Percentiles rank a stretch among this genome's conserved stretches.
These are phyloP conservation scores for Terfezia claveryi DNA, from an alignment of 495 filamentous ascomycete genomes.

Conservation along the genomic window DNA sequence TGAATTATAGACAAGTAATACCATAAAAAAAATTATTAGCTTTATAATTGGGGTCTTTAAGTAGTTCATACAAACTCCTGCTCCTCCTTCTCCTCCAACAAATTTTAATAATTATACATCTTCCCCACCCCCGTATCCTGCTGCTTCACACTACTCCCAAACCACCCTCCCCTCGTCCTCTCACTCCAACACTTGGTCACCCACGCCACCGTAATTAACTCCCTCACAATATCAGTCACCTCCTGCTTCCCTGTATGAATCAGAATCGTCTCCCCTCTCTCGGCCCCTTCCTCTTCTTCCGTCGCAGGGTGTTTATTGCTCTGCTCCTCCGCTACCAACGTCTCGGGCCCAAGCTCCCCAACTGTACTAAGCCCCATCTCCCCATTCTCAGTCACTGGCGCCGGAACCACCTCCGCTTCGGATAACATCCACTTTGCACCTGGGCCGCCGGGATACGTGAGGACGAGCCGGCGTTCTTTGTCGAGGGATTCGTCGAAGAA, in stretches of 20 bases:
- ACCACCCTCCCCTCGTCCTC: background rate
- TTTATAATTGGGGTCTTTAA: no score
- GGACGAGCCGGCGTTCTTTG: background rate
- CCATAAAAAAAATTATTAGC: no score
- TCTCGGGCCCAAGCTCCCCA: background rate
- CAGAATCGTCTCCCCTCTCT: background rate
- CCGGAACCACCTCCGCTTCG: background rate
- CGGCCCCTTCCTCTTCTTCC: background rate
- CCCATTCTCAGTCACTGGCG: background rate
- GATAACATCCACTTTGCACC: background rate
- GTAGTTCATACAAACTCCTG: no score
- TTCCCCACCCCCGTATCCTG: no score
- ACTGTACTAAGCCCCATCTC: background rate
- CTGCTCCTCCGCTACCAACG: background rate
- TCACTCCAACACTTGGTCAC: background rate
- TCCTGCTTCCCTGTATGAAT: background rate
- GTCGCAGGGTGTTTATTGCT: background rate
- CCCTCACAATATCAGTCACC: background rate
- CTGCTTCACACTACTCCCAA: background rate
- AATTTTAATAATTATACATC: no score
- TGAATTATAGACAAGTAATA: no score
- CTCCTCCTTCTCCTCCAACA: no score
- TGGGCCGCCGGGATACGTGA: background rate
- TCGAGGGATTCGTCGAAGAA: background rate
- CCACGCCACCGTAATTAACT: background rate